Percentiles rank a stretch among this genome's conserved stretches.
These are phyloP conservation scores for Asterochloris sp. DNA, from an alignment of 139 green algal species.

Conservation along the genomic window DNA sequence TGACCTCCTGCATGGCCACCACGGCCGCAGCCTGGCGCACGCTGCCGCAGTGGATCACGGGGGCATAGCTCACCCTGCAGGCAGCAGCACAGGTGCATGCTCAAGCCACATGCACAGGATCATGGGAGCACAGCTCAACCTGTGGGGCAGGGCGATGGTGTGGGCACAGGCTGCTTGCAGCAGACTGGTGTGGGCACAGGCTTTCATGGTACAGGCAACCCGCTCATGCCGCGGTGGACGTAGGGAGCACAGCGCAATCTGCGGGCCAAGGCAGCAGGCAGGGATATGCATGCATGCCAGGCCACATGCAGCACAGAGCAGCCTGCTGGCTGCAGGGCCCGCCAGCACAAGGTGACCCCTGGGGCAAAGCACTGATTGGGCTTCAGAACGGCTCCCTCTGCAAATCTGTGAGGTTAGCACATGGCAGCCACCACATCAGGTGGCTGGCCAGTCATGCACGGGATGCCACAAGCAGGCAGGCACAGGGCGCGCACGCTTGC, in stretches of 20 bases:
- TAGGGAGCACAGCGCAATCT: neutral
- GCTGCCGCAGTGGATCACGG: constrained; percentile 70
- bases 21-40: constrained; percentile 61
- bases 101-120: neutral
- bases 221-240: neutral
- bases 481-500: too few relatives aligned
- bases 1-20: constrained; percentile 35
- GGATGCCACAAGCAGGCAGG: too few relatives aligned
- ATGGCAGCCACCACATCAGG: too few relatives aligned
- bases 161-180: neutral
- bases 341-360: too few relatives aligned
- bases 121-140: neutral
- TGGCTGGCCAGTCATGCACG: too few relatives aligned
- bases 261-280: neutral
- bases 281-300: neutral
- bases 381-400: too few relatives aligned
- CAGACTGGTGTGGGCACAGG: neutral
- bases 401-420: too few relatives aligned
- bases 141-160: neutral
- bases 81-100: neutral
- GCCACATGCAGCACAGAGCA: neutral
- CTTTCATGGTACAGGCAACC: neutral
- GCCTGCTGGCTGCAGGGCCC: too few relatives aligned
- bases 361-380: too few relatives aligned
- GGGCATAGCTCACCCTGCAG: constrained; percentile 32